Percentiles rank a stretch among this genome's conserved stretches.
Conservation (phyloP, 805 yeast genomes). For the Spathaspora gorwiae region DNA sequence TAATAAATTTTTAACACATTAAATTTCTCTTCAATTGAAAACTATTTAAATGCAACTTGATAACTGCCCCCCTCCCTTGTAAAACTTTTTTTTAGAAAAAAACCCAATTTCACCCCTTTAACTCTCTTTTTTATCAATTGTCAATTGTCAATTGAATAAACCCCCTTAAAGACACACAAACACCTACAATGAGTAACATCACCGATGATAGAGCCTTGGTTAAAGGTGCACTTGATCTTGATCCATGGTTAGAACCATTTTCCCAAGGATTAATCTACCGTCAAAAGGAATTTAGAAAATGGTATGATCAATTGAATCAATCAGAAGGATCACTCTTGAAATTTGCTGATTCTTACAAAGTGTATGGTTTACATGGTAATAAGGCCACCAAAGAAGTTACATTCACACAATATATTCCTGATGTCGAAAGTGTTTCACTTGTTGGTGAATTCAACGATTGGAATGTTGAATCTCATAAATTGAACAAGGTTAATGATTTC, state of each 20-base stretch:
- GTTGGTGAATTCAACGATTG: constrained; percentile 92
- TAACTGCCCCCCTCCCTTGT: no score
- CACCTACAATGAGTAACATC: background rate
- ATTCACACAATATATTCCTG: constrained; percentile 87
- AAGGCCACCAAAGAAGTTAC: constrained; percentile 46
- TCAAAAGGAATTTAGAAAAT: constrained; percentile 58
- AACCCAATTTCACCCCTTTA: no score
- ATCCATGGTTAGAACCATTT: constrained; percentile 85
- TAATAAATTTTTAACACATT: no score
- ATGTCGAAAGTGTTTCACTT: constrained; percentile 69
- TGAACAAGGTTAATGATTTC: constrained; percentile 53
- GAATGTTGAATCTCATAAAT: constrained; percentile 53
- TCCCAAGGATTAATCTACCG: constrained; percentile 65
- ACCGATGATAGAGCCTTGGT: constrained; percentile 15
- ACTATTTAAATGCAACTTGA: no score
- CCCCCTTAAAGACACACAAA: no score
- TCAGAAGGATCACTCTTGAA: constrained; percentile 55
- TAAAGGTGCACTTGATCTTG: constrained; percentile 63
- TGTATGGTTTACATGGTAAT: constrained; percentile 72
- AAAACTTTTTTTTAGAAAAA: no score
- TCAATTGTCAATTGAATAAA: no score
- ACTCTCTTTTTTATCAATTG: no score
- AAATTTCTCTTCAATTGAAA: no score
- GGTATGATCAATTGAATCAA: constrained; percentile 52
- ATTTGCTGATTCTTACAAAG: constrained; percentile 73